These are phyloP conservation scores for Ganoderma lucidum DNA, from an alignment of 1,284 basidiomycete genomes.

Conservation along the genomic window DNA sequence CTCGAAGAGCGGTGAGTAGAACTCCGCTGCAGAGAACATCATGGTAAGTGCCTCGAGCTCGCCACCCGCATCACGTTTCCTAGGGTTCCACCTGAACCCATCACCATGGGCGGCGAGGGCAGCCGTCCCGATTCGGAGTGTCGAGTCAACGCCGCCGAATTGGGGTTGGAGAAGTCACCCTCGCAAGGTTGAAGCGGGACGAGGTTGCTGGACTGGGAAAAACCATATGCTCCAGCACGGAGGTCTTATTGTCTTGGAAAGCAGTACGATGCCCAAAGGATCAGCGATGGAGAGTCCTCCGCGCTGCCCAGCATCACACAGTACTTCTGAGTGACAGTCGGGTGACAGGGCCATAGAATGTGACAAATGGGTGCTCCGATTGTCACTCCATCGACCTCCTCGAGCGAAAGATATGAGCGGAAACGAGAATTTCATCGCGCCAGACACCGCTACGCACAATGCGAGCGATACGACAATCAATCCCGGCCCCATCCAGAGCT, in stretches of 20 bases:
- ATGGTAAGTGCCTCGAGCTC: not conserved
- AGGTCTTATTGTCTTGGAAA: too few relatives aligned
- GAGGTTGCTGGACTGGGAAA: too few relatives aligned
- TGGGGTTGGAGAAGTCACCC: not conserved
- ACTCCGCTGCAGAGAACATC: not conserved
- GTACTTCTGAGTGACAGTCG: not conserved
- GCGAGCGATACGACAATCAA: not conserved
- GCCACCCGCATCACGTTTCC: not conserved
- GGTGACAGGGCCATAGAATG: too few relatives aligned
- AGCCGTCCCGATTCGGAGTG: not conserved
- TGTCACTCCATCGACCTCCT: not conserved
- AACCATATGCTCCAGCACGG: too few relatives aligned
- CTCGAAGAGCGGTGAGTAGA: not conserved
- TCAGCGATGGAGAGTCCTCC: too few relatives aligned
- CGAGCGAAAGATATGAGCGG: not conserved
- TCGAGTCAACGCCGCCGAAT: not conserved
- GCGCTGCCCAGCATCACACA: not conserved
- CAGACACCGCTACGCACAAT: not conserved
- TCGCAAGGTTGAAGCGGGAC: not conserved
- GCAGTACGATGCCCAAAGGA: too few relatives aligned
- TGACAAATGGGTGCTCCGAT: too few relatives aligned
- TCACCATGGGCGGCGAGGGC: not conserved
- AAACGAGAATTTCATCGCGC: not conserved
- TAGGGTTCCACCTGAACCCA: not conserved
- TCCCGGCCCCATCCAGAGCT: not conserved